These are phyloP conservation scores for Nicotiana knightiana DNA, from an alignment of 257 asterid species.

Conservation along the genomic window DNA sequence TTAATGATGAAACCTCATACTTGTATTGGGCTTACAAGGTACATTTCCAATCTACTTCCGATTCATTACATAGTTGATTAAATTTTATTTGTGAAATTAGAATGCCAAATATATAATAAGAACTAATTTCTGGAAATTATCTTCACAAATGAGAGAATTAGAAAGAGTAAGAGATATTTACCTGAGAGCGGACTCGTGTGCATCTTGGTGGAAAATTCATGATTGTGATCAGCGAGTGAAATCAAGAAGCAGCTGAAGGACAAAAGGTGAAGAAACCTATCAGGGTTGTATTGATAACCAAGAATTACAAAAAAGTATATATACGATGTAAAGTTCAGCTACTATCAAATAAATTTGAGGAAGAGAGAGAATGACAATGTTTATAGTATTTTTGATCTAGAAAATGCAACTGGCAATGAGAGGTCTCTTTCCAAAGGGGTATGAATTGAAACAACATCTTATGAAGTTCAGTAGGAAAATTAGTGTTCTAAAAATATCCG, in stretches of 20 bases:
- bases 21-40: conserved; percentile 94
- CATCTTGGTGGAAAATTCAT: neutral
- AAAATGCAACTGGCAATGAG: neutral
- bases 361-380: neutral
- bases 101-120: neutral
- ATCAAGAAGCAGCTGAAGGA: neutral
- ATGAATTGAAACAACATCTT: neutral
- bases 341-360: neutral
- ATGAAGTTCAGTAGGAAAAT: neutral
- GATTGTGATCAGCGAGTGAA: neutral
- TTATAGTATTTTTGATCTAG: neutral
- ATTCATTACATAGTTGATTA: neutral
- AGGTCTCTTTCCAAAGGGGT: neutral
- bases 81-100: neutral
- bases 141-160: neutral
- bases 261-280: neutral
- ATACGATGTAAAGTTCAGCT: neutral
- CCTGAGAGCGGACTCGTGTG: neutral
- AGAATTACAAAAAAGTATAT: neutral
- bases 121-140: neutral
- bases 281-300: neutral
- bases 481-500: neutral
- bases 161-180: neutral
- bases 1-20: conserved; percentile 72
- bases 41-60: conserved; percentile 3